Evolutionary conservation across 352 stramenopile species (phyloP), one percentile per base, ranked within the genome.

Genomic region (Discostella stelligera): DNA sequence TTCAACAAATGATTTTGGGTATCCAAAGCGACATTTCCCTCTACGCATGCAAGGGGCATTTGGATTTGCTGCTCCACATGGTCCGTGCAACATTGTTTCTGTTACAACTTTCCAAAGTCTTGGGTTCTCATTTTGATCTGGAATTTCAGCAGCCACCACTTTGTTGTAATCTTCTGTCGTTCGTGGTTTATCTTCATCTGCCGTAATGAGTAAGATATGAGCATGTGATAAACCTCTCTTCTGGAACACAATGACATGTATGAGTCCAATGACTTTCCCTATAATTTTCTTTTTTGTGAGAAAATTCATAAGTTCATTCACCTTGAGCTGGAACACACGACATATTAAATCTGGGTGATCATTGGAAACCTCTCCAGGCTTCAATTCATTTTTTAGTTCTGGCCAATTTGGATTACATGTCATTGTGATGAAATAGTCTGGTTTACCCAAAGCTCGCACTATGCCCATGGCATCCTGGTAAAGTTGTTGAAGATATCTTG

Each of bases 391-490:
- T 44, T 56, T 65, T 2, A 32, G 2, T 32, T 32, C 27, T 6
- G 27, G 2, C 27, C 27, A 32, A 32, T 32, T 32, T 2, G 83
- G 80, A 53, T 91, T 92, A 21, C 72, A 85, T 8, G 85, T 92
- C 18, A 91, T 82, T 0, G 89, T 91, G 10, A 90, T 85, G 69
- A 92, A 94, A 10, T 86, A 55, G 23, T 87, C 68, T 1, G 82
- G 84, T 20, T 79, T 84, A 2, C 83, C 83, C 14, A 66, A 72
- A 13, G 14, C 8, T 48, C 25, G 0, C 21, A 69, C 44, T 41
- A 69, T 46, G 18, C 7, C 48, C 62, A 69, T 69, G 32, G 62
- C 41, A 59, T 69, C 62, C 39, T 49, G 44, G 32, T 49, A 69
- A 3, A 30, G 11, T 23, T 69, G 32, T 49, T 69, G 30, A 39